Evolutionary conservation across 805 yeast genomes (phyloP), one percentile per base, ranked within the genome.

Genomic region (Spathaspora passalidarum): DNA sequence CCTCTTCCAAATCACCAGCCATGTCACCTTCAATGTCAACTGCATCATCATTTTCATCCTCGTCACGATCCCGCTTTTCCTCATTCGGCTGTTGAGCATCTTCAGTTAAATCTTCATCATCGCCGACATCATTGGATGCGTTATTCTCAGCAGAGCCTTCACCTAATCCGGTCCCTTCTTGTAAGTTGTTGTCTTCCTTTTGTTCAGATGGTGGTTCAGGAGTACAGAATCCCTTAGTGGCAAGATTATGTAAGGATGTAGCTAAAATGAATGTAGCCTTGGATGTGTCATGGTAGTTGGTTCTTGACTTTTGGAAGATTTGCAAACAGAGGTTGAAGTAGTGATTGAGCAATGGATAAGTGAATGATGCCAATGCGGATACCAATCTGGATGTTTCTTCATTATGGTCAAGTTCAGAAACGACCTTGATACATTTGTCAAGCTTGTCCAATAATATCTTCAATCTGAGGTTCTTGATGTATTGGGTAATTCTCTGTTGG

Each of bases 1-100:
- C 75, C 52, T 91, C 90, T 63, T 92, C 97, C 7, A 85, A 63
- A 21, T 88, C 82, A 45, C 99, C 99, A 19, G 94, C 97, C 96
- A 94, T 88, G 56, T 94, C 98, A 29, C 97, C 97, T 56, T 91
- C 96, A 61, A 91, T 87, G 42, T 89, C 96, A 39, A 88, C 90
- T 4, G 97, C 97, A 61, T 89, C 89, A 51, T 88, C 89, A 43
- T 89, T 81, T 7, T 81, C 84, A n/a, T 85, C 85, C 8, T 82
- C 84, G 1, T 68, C 70, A 5, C 81, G 79, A 32, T 84, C 79
- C 34, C 69, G 59, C 43, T 86, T 78, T 32, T 90, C 92, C 32
- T 90, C 91, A 53, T 88, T 85, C 23, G 84, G 84, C 45, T 81
- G 80, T 55, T 85, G 88, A 0, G 86, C 87, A 53, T 81, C 78